Base-by-base conservation (phyloP, 495 filamentous ascomycete genomes). In the Podospora pseudopauciseta region DNA sequence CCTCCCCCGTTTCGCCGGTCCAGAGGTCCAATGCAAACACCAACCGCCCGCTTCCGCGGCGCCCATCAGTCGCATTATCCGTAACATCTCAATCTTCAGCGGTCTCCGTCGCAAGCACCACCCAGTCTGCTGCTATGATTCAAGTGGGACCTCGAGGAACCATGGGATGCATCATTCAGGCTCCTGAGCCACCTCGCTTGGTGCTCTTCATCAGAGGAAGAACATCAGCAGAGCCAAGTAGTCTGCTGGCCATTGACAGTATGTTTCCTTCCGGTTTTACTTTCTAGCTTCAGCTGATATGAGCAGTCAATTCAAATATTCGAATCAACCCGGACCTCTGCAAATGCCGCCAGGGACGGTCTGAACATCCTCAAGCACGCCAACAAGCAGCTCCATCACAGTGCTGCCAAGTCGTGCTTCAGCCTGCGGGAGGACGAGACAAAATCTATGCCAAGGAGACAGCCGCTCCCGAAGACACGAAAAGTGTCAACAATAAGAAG, bases 301-400 rank as follows among this genome's bases (percentile, higher is more conserved):
- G n/a, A 5, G 56, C 28, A 69, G 67, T 69, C 49, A 16, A 65
- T 58, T 27, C 65, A 26, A 3, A 65, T 20, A 27, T 69, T 55
- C 18, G 20, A 49, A 69, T 69, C 67, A 65, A 69, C 59, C 63
- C 67, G 3, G 32, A 64, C 19, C 63, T 65, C 58, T 69, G 67
- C 67, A 15, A 18, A 11, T 69, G 67, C 49, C 63, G 64, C 1
- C 63, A 65, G 9, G 32, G 60, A 1, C 16, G 26, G 20, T 11
- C 18, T 16, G 16, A 23, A 44, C 27, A 23, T 13, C 54, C 53
- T 9, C 20, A n/a, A 26, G 9, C 20, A 5, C 56, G 20, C 3
- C 55, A 30, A 30, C 32, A 13, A 11, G 7, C 4, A 32, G 39
- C 53, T 11, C 16, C 66, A 64, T n/a, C 18, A 4, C 7, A 15